These are phyloP conservation scores for Juglanconis juglandina DNA, from an alignment of 2,329 filamentous ascomycete species.

Conservation along the genomic window DNA sequence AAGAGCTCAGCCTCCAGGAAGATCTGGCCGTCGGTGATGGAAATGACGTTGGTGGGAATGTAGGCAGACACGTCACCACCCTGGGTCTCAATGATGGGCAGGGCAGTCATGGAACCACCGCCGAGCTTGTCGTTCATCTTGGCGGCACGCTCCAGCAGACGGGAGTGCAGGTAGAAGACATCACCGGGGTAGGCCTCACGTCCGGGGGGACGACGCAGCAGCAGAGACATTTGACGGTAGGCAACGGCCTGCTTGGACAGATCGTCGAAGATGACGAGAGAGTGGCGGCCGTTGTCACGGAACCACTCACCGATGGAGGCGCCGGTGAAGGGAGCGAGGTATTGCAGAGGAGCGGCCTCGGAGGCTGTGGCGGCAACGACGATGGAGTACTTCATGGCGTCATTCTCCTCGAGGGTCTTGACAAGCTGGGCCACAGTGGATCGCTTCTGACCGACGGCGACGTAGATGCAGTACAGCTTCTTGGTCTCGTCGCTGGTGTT, in stretches of 20 bases:
- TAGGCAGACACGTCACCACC: slow-evolving; percentile 99
- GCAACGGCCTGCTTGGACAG: slow-evolving; percentile 88
- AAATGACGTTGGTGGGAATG: slow-evolving; percentile 99
- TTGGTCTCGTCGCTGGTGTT: slow-evolving; percentile 78
- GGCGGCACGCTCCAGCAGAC: slow-evolving; percentile 97
- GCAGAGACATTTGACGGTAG: slow-evolving; percentile 97
- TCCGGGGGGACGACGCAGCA: slow-evolving; percentile 94
- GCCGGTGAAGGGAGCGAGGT: slow-evolving; percentile 90
- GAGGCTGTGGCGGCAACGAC: slow-evolving; percentile 95
- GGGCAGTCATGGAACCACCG: slow-evolving; percentile 93
- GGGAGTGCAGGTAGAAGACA: slow-evolving; percentile 98
- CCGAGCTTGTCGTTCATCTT: slow-evolving; percentile 97
- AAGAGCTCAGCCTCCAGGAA: slow-evolving; percentile 99
- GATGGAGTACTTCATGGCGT: slow-evolving; percentile 97
- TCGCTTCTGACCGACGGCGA: slow-evolving; percentile 98
- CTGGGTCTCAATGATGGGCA: slow-evolving; percentile 98
- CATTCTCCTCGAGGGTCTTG: slow-evolving; percentile 99
- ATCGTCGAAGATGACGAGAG: slow-evolving; percentile 90
- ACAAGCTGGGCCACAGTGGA: slow-evolving; percentile 98
- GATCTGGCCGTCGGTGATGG: slow-evolving; percentile 99
- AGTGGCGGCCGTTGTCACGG: slow-evolving; percentile 81
- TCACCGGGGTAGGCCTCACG: slow-evolving; percentile 99
- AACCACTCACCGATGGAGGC: slow-evolving; percentile 68
- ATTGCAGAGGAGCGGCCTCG: slow-evolving; percentile 92
- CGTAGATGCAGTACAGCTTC: slow-evolving; percentile 99